Base-by-base conservation (phyloP, 2,329 filamentous ascomycete species). In the Pseudocercospora fijiensis region DNA sequence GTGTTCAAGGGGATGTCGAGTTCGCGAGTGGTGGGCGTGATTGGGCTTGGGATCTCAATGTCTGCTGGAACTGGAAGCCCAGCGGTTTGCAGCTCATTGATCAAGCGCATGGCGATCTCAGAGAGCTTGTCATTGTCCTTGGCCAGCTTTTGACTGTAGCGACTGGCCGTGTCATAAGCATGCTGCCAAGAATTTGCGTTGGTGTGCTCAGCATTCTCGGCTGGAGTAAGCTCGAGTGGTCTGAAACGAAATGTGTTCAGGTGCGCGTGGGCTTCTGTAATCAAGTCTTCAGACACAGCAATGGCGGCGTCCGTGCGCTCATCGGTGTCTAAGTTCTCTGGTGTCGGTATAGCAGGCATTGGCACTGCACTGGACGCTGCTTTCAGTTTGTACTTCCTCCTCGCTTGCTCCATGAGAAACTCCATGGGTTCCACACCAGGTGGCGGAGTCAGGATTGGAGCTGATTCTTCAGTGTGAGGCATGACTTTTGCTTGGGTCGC, bases 251-350 rank as follows among this genome's bases (percentile, higher is more conserved):
- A 63, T 10, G 51, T 55, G 4, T 57, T 52, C 16, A 70, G 59
- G 37, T 65, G 64, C 6, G 55, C 62, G 10, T 62, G 60, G 5
- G 61, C 63, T 51, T 65, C 59, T 24, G 37, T 11, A 26, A 64
- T 60, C 11, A 64, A 52, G 22, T 57, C 45, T 6, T 52, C 51
- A 9, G 61, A 65, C 26, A 53, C 63, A n/a, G 60, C 62, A 51
- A 65, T 66, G 6, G 62, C 67, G 9, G 57, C 33, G 43, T 69
- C 67, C 1, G 65, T 37, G 22, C 68, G 57, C 11, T 69, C 41
- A 8, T 60, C 47, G 49, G 66, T 61, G 47, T 65, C 60, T 9
- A 62, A 33, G 10, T 47, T 10, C n/a, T 61, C 59, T 30, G 64
- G 62, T 11, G 27, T 64, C 20, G 59, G 59, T 22, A 53, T n/a